Percentiles rank a stretch among this genome's conserved stretches.
phyloP scores from a whole-genome alignment of 2,329 filamentous ascomycete genomes.

The Pezicula rhizophila region DNA sequence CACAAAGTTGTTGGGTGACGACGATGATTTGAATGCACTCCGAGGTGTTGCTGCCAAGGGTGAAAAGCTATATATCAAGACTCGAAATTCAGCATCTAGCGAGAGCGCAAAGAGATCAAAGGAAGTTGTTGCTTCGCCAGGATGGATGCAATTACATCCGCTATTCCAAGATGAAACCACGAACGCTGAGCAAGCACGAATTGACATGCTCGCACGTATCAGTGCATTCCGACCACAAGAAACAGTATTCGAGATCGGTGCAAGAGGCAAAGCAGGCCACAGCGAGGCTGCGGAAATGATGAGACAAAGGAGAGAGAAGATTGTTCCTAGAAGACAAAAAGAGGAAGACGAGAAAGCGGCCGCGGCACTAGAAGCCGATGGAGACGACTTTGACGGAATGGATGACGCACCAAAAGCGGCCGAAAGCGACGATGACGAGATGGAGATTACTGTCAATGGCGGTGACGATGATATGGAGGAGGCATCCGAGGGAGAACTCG shows the following conservation, averaged over 20 bases:
- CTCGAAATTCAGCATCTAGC: constrained; percentile 80
- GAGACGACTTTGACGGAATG: constrained; percentile 18
- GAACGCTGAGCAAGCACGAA: constrained; percentile 62
- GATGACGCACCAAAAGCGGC: constrained; percentile 18
- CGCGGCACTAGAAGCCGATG: constrained; percentile 29
- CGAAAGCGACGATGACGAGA: constrained; percentile 32
- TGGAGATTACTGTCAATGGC: constrained; percentile 27
- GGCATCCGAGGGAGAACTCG: constrained; percentile 57
- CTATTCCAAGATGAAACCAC: constrained; percentile 70
- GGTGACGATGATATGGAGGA: constrained; percentile 45
- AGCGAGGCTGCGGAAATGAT: constrained; percentile 69
- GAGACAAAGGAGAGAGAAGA: constrained; percentile 64
- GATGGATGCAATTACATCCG: constrained; percentile 70
- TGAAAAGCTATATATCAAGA: constrained; percentile 87
- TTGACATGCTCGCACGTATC: constrained; percentile 82
- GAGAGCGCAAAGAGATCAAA: constrained; percentile 88
- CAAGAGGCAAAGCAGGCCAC: constrained; percentile 56
- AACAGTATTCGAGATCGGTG: constrained; percentile 92
- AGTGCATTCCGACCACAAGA: constrained; percentile 85
- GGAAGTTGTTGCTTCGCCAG: constrained; percentile 63
- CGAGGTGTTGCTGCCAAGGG: constrained; percentile 75
- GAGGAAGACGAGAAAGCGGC: constrained; percentile 35
- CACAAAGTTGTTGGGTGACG: constrained; percentile 69
- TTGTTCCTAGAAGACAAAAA: constrained; percentile 46
- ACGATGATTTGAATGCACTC: constrained; percentile 65